A percentile compares a stretch with the other conserved stretches of the same genome.
Evolutionary conservation across 2,329 filamentous ascomycete species (phyloP).

Genomic region (Domatiomyces catenatus): DNA sequence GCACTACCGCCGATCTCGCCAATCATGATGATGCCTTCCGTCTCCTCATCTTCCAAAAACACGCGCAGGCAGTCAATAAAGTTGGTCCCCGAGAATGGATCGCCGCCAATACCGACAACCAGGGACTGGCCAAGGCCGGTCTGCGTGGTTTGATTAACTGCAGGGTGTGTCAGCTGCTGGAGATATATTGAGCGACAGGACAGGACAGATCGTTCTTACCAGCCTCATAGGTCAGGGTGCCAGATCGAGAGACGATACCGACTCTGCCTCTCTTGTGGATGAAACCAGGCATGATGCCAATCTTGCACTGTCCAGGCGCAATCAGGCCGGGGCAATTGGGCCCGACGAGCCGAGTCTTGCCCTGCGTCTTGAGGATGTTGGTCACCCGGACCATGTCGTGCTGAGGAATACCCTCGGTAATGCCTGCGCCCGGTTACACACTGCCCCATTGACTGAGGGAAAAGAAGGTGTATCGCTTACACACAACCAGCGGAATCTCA

Average conservation of each 20-base stretch:
- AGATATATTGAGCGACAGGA: neutral
- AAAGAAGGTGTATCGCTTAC: conserved; percentile 58
- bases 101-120: conserved; percentile 93
- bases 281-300: conserved; percentile 99
- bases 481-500: conserved; percentile 88
- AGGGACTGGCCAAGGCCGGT: conserved; percentile 93
- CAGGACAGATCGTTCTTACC: neutral
- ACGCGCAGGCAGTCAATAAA: conserved; percentile 98
- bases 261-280: conserved; percentile 99
- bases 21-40: conserved; percentile 99
- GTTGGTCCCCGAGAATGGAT: conserved; percentile 97
- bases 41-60: conserved; percentile 90
- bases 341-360: conserved; percentile 89
- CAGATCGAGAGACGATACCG: conserved; percentile 94
- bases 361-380: conserved; percentile 87
- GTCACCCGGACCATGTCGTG: conserved; percentile 82
- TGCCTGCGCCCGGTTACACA: conserved; percentile 39
- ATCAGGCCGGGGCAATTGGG: conserved; percentile 99
- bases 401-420: conserved; percentile 13
- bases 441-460: conserved; percentile 2
- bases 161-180: neutral
- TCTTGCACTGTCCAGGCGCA: conserved; percentile 88
- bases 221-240: conserved; percentile 97
- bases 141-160: conserved; percentile 95
- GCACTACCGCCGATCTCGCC: conserved; percentile 96